Evolutionary conservation across 2,329 filamentous ascomycete species (phyloP), one percentile per base, ranked within the genome.

Genomic region (Cordyceps javanica): DNA sequence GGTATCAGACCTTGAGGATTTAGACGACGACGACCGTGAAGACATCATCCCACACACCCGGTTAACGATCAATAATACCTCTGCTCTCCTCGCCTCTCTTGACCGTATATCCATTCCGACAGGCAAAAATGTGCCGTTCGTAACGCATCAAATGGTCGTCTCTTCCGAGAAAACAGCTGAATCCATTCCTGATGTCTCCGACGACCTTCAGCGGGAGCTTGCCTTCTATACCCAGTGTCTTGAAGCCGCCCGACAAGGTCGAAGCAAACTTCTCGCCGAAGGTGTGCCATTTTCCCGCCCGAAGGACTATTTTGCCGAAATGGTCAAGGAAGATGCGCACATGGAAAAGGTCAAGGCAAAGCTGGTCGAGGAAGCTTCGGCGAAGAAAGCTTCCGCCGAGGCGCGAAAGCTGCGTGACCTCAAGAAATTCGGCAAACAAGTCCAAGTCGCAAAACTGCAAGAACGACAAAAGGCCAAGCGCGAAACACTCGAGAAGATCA

Each of bases 361-460:
- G 81, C 78, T 97, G 67, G 82, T 96, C 61, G 92, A 97, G 68
- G 91, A 95, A 69, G 94, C 93, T 0, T 90, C 93, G 11, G 81
- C 85, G 61, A 96, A 96, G 81, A 96, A 96, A 79, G 93, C 94
- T 1, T 83, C 91, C 28, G 86, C 89, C 25, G 94, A 99, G 73
- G 94, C 94, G 7, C 85, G 91, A 70, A 91, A 91, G 76, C 87
- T 93, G 77, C 82, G 94, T 62, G 94, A 99, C 72, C 80, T 97
- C 67, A 97, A 97, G 86, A 99, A 97, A 77, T 99, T 97, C 71
- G 94, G 94, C 71, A 99, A 99, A 79, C 90, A 96, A 73, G 94
- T 97, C 55, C 94, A 99, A 78, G 85, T 96, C 60, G 92, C 92
- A 60, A 97, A 96, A 79, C 76, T 96, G 72, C 93, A 97, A 76